Conservation (phyloP, 495 filamentous ascomycete species). For the Penicillium paxilli region DNA sequence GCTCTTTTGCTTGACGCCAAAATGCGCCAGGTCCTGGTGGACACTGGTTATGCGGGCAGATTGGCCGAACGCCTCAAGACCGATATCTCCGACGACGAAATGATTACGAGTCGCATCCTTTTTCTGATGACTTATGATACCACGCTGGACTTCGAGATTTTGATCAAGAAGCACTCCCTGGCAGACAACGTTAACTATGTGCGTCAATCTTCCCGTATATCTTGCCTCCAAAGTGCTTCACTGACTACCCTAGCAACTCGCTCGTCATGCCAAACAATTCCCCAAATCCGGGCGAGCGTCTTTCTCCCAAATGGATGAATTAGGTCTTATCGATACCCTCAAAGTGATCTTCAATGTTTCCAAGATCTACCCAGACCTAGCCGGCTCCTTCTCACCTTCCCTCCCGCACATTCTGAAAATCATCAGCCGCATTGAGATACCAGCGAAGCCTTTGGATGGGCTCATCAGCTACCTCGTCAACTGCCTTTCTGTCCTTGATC, state of each 20-base stretch:
- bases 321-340: slow-evolving; percentile 80
- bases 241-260: slow-evolving; percentile 56
- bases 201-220: slow-evolving; percentile 7
- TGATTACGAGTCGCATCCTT: slow-evolving; percentile 51
- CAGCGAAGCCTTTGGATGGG: slow-evolving; percentile 58
- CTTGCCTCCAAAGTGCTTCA: neutral
- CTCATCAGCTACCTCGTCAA: slow-evolving; percentile 71
- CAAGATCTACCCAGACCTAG: slow-evolving; percentile 63
- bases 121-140: slow-evolving; percentile 87
- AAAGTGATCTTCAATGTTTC: slow-evolving; percentile 90
- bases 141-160: slow-evolving; percentile 60
- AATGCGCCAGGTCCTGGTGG: slow-evolving; percentile 77
- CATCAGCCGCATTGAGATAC: slow-evolving; percentile 56
- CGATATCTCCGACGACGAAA: neutral
- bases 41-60: slow-evolving; percentile 71
- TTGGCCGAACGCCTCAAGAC: slow-evolving; percentile 67
- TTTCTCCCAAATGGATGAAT: slow-evolving; percentile 65
- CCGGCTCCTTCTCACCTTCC: slow-evolving; percentile 60
- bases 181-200: slow-evolving; percentile 68
- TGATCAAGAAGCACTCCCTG: slow-evolving; percentile 70
- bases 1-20: slow-evolving; percentile 69
- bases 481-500: slow-evolving; percentile 73
- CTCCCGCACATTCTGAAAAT: slow-evolving; percentile 74
- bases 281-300: slow-evolving; percentile 43
- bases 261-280: slow-evolving; percentile 64